Evolutionary conservation across 2,329 filamentous ascomycete species (phyloP).

Genomic region (Talaromyces sp.): DNA sequence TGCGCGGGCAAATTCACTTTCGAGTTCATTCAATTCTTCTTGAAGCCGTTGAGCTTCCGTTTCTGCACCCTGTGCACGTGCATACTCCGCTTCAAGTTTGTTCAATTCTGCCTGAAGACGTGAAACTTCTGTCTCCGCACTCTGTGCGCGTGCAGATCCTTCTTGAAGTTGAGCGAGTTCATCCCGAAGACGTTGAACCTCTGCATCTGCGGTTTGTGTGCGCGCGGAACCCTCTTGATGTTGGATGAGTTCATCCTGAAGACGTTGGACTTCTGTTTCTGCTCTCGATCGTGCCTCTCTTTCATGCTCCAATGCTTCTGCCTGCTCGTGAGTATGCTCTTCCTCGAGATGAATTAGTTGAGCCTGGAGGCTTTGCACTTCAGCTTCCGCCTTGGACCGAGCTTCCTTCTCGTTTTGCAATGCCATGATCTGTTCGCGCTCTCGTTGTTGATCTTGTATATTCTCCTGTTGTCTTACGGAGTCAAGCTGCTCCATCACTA

Average conservation of each 20-base stretch:
- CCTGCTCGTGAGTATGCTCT: conserved; percentile 59
- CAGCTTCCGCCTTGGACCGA: conserved; percentile 30
- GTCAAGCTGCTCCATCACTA: conserved; percentile 45
- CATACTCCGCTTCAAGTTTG: conserved; percentile 59
- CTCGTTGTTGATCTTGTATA: conserved; percentile 33
- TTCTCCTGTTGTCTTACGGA: conserved; percentile 35
- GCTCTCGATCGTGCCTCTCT: conserved; percentile 21
- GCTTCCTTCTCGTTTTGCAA: conserved; percentile 30
- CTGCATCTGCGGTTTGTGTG: conserved; percentile 42
- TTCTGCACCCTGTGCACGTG: conserved; percentile 58
- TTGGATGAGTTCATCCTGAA: conserved; percentile 48
- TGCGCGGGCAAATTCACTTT: conserved; percentile 61
- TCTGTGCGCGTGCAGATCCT: conserved; percentile 63
- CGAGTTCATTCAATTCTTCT: conserved; percentile 52
- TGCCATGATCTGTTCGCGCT: conserved; percentile 29
- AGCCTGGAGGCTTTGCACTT: conserved; percentile 40
- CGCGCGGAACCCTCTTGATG: conserved; percentile 63
- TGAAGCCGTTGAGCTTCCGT: conserved; percentile 38
- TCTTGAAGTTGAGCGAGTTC: conserved; percentile 55
- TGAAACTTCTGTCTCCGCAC: conserved; percentile 39
- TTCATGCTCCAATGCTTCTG: conserved; percentile 15
- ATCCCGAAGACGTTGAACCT: conserved; percentile 35
- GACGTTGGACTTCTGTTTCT: conserved; percentile 25
- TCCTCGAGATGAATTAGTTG: conserved; percentile 55
- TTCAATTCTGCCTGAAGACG: conserved; percentile 49